Conservation (phyloP, 2,329 filamentous ascomycete genomes). For the Neoarthrinium moseri region DNA sequence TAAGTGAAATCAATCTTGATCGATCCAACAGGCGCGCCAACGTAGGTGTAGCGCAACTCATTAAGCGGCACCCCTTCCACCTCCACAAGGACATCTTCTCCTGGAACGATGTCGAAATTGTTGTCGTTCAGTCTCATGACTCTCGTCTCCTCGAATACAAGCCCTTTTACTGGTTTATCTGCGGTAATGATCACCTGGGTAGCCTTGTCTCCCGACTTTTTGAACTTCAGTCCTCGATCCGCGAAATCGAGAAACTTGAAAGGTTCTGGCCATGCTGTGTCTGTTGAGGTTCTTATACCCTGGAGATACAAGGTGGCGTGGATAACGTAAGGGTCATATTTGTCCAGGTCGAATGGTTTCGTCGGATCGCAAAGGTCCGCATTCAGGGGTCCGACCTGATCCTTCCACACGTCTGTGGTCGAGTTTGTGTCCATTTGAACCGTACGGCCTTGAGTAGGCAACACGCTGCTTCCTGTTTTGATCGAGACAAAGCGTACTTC, state of each 20-base stretch:
- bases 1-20: not conserved
- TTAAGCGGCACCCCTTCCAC: not conserved
- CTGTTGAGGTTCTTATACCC: slow-evolving; percentile 40
- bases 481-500: slow-evolving; percentile 40
- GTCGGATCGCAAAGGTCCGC: slow-evolving; percentile 14
- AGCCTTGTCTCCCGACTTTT: slow-evolving; percentile 24
- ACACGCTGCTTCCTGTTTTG: slow-evolving; percentile 34
- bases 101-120: slow-evolving; percentile 43
- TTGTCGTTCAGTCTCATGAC: slow-evolving; percentile 52
- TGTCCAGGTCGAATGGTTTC: slow-evolving; percentile 29
- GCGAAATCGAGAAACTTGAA: slow-evolving; percentile 57
- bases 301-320: slow-evolving; percentile 39
- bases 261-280: slow-evolving; percentile 60
- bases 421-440: slow-evolving; percentile 31
- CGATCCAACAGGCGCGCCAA: slow-evolving; percentile 1
- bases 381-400: slow-evolving; percentile 22
- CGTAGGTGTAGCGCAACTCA: not conserved
- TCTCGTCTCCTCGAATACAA: slow-evolving; percentile 50
- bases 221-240: slow-evolving; percentile 34
- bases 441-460: slow-evolving; percentile 18
- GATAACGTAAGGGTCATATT: slow-evolving; percentile 46
- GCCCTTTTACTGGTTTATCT: slow-evolving; percentile 53
- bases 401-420: slow-evolving; percentile 37
- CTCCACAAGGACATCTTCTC: not conserved
- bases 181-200: slow-evolving; percentile 25